phyloP scores from a whole-genome alignment of 306 rosid genomes.

The Chamaecrista fasciculata region DNA sequence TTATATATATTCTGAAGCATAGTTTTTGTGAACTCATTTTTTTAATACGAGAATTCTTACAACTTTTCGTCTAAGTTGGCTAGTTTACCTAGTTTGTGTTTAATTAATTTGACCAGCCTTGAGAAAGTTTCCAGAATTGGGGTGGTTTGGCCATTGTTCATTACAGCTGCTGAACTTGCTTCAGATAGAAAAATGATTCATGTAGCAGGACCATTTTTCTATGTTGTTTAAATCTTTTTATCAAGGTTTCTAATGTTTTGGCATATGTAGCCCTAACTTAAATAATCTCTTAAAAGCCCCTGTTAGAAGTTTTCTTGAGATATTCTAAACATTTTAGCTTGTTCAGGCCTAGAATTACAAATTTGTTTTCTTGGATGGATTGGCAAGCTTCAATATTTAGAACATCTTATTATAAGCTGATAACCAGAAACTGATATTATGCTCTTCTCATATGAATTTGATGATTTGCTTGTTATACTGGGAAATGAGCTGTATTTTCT shows the following conservation, averaged over 20 bases:
- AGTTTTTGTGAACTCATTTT: slow-evolving; percentile 12
- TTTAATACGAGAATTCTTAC: not conserved
- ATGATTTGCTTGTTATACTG: slow-evolving; percentile 15
- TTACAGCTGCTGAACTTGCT: not conserved
- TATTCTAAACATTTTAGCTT: not conserved
- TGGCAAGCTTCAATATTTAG: not conserved
- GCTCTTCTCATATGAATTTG: slow-evolving; percentile 19
- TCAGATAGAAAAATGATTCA: not conserved
- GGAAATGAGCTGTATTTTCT: slow-evolving; percentile 17
- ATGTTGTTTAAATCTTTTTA: no score
- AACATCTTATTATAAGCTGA: not conserved
- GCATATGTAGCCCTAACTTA: not conserved
- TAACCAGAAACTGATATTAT: not conserved
- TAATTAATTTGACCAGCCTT: not conserved
- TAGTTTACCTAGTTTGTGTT: not conserved
- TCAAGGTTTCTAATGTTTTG: not conserved
- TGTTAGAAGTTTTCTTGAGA: not conserved
- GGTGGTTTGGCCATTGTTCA: not conserved
- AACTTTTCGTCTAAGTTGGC: not conserved
- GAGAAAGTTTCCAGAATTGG: not conserved
- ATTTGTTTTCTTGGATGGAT: not conserved
- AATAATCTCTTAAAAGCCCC: not conserved
- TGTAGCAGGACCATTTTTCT: not conserved
- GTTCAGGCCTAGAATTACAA: not conserved
- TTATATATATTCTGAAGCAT: not conserved